Base-by-base conservation (phyloP, 352 stramenopile species). In the Peronospora belbahrii region DNA sequence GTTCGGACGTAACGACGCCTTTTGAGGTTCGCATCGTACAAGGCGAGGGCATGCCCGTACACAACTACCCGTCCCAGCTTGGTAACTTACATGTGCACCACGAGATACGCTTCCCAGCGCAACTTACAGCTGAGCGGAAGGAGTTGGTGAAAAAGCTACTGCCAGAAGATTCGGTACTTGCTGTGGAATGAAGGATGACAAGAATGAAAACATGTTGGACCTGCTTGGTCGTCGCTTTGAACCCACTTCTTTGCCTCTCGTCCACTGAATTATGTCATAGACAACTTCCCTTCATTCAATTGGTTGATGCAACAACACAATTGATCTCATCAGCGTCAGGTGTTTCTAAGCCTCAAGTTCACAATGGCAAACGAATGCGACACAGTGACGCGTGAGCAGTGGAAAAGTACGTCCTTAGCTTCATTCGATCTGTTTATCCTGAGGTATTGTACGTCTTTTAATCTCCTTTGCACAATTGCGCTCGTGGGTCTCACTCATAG, bases 41-140 rank as follows among this genome's bases (percentile, higher is more conserved):
- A 25, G 86, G 77, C 25, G 96, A 99, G 62, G 96, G 96, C 37
- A 98, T 99, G 95, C 95, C 96, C 6, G 61, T 96, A 34, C 84
- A 97, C 72, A 88, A 88, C 55, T 85, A 72, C 38, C 78, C 78
- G 18, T 90, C 78, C 4, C 71, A 93, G 54, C 93, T 79, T 55
- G 95, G 95, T 36, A 82, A 97, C 57, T 74, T 99, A 17, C 94
- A 93, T 60, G 76, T 99, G 33, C 95, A 94, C 30, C 97, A 98
- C 74, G 78, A 97, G 46, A 91, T 99, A 19, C 68, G 85, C 40
- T 98, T 98, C 57, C 96, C 95, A 2, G 75, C 73, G 45, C 72
- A 81, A 43, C 74, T 99, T 20, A 84, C 83, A 3, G 45, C 67
- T 0, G 59, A 85, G 35, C 93, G 98, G 65, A 97, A 95, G 65